A percentile compares a stretch with the other conserved stretches of the same genome.
Evolutionary conservation across 352 stramenopile species (phyloP).

Genomic region (Phytopythium aichiense): DNA sequence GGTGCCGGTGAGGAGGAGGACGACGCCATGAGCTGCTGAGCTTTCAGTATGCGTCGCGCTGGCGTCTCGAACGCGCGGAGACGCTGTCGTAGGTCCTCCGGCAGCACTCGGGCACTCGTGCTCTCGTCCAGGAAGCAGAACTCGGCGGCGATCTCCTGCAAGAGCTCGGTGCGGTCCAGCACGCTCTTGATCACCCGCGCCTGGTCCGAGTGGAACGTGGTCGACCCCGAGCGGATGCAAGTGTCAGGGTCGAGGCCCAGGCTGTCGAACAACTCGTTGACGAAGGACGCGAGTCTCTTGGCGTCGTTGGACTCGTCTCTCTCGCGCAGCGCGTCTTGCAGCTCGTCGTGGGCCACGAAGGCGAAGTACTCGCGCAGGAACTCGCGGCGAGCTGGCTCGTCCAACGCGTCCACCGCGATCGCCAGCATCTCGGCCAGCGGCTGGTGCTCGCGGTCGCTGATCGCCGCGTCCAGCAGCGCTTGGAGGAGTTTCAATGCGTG

Average conservation of each 20-base stretch:
- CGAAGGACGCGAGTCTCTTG: conserved; percentile 42
- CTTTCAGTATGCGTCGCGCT: conserved; percentile 41
- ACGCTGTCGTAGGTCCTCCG: conserved; percentile 17
- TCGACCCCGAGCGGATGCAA: neutral
- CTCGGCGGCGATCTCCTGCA: conserved; percentile 53
- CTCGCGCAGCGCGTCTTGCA: conserved; percentile 44
- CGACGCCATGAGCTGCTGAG: conserved; percentile 33
- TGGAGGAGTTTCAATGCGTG: conserved; percentile 39
- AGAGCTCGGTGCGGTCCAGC: conserved; percentile 48
- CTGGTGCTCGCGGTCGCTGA: conserved; percentile 28
- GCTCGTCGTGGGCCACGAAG: conserved; percentile 37
- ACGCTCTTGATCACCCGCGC: conserved; percentile 42
- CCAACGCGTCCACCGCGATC: conserved; percentile 36
- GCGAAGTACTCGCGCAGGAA: conserved; percentile 67
- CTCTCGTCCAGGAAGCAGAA: conserved; percentile 33
- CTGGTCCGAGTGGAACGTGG: conserved; percentile 52
- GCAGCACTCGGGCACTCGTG: conserved; percentile 13
- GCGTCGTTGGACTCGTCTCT: conserved; percentile 57
- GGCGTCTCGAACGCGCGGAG: conserved; percentile 37
- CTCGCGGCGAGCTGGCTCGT: conserved; percentile 27
- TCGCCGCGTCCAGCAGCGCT: conserved; percentile 33
- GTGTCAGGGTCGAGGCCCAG: conserved; percentile 13
- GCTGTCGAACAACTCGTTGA: conserved; percentile 46
- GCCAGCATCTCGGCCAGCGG: conserved; percentile 38
- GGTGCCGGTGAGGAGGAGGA: neutral